Evolutionary conservation across 352 stramenopile species (phyloP).

Genomic region (Phytophthora palmivora): DNA sequence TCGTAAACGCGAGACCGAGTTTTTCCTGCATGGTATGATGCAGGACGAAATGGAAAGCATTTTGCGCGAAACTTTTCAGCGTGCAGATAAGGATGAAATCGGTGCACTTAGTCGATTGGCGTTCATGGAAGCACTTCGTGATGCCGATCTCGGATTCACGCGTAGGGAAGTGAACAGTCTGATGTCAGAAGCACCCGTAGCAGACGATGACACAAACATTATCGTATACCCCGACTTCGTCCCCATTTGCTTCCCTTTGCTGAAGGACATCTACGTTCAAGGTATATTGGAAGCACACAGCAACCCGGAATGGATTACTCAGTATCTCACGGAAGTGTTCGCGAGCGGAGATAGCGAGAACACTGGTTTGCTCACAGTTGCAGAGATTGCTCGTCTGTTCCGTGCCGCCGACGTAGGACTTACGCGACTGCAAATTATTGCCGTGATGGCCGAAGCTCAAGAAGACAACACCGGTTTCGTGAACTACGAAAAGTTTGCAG

Average conservation of each 20-base stretch:
- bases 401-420: conserved; percentile 72
- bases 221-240: conserved; percentile 68
- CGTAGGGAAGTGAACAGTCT: conserved; percentile 81
- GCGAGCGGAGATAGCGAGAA: conserved; percentile 68
- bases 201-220: conserved; percentile 36
- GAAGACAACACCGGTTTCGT: conserved; percentile 83
- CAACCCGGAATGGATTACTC: conserved; percentile 70
- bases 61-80: conserved; percentile 79
- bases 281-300: conserved; percentile 69
- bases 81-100: conserved; percentile 59
- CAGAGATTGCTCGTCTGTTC: conserved; percentile 66
- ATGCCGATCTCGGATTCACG: conserved; percentile 73
- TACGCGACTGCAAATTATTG: conserved; percentile 79
- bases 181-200: conserved; percentile 59
- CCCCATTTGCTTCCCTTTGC: conserved; percentile 64
- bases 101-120: conserved; percentile 53
- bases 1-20: conserved; percentile 51
- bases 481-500: conserved; percentile 77
- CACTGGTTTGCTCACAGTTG: conserved; percentile 66
- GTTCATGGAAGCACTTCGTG: conserved; percentile 76
- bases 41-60: conserved; percentile 85
- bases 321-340: conserved; percentile 82
- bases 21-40: conserved; percentile 82
- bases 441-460: conserved; percentile 70
- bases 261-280: conserved; percentile 60